phyloP scores from a whole-genome alignment of 805 yeast species.

The Zygotorulaspora danielsina region DNA sequence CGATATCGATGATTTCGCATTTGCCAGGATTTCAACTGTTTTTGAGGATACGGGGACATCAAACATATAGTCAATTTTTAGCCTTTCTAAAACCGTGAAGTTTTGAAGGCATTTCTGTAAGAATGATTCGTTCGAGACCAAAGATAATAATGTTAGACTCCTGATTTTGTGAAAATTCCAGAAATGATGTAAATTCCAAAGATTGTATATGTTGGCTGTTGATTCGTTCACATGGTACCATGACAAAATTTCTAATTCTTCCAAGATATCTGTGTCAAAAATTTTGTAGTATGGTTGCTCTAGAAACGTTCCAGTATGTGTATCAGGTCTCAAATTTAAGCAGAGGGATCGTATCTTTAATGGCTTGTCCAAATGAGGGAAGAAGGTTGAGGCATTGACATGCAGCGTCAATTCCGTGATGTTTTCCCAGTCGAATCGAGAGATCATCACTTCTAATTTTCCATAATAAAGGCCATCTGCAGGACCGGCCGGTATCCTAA shows the following conservation, averaged over 20 bases:
- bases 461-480: slow-evolving; percentile 19
- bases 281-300: slow-evolving; percentile 27
- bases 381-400: slow-evolving; percentile 26
- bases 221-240: slow-evolving; percentile 35
- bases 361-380: slow-evolving; percentile 18
- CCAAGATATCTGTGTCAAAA: slow-evolving; percentile 30
- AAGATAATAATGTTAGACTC: slow-evolving; percentile 35
- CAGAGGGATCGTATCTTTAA: slow-evolving; percentile 24
- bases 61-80: slow-evolving; percentile 37
- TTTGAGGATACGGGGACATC: slow-evolving; percentile 21
- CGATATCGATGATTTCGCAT: slow-evolving; percentile 23
- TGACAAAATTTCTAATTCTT: slow-evolving; percentile 36
- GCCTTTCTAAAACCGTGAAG: slow-evolving; percentile 27
- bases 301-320: slow-evolving; percentile 14
- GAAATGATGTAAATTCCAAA: slow-evolving; percentile 31
- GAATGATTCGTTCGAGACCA: slow-evolving; percentile 23
- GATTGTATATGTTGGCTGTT: slow-evolving; percentile 20
- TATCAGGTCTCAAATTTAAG: slow-evolving; percentile 31
- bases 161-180: slow-evolving; percentile 31
- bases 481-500: slow-evolving; percentile 19
- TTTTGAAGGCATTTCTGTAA: slow-evolving; percentile 27
- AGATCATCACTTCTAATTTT: slow-evolving; percentile 9
- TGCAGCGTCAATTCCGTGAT: slow-evolving; percentile 26
- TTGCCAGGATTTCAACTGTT: slow-evolving; percentile 24
- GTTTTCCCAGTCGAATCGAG: slow-evolving; percentile 19